Base-by-base conservation (phyloP, 805 yeast genomes). In the Schwanniomyces pseudopolymorphus region DNA sequence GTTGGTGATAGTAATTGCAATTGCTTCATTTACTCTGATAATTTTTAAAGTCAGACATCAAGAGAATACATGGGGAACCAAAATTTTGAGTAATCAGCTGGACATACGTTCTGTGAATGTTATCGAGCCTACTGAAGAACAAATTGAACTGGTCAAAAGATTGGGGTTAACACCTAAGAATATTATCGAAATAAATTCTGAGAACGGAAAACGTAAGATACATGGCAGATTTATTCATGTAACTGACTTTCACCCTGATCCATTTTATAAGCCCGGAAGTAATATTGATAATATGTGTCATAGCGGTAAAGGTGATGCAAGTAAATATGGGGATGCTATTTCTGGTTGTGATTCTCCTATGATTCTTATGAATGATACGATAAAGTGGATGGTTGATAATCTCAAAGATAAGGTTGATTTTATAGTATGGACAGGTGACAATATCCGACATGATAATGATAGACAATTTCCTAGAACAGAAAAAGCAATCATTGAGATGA, bases 351-450 rank as follows among this genome's bases (percentile, higher is more conserved):
- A 89, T 61, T 70, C 89, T 1, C 89, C 96, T 2, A 62, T 81
- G 60, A 64, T 66, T 1, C 63, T 89, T 41, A 80, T 85, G 64
- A 70, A 81, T 8, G 73, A 73, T 14, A 87, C 95, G 0, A 65
- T 89, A 45, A 61, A 74, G 25, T 89, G 95, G 94, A 69, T 89
- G 2, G 63, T 73, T 17, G 70, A 72, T 10, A 82, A 87, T 49
- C 62, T 89, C 48, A 79, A 74, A 49, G 94, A 87, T 62, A 82
- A 88, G 53, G 83, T 89, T 41, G 96, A 89, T 62, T 89, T 89
- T 64, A 84, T 89, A 10, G 78, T 89, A 11, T 89, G 96, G 96
- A 88, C 96, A 0, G 96, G 96, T 26, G 96, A 89, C 65, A 89
- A 88, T 56, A 80, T 87, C 39, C 75, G 96, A 46, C 96, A 88